Evolutionary conservation across 495 filamentous ascomycete species (phyloP), one percentile per base, ranked within the genome.

Genomic region (Penicillium pancosmium): DNA sequence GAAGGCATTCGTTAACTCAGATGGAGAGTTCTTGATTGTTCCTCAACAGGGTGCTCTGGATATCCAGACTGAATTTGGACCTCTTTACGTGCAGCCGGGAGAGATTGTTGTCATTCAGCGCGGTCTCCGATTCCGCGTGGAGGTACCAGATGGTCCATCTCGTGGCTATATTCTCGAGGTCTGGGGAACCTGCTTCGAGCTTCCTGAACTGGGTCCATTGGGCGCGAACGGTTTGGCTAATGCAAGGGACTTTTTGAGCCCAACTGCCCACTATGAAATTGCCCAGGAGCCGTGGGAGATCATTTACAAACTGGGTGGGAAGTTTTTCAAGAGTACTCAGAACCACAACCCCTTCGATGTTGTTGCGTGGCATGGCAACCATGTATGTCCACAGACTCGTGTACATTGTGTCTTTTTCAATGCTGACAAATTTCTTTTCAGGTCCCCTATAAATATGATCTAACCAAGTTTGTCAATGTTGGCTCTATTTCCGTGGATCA

Each of bases 341-440:
- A 69, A 78, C 43, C 80, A 83, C 60, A 77, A 67, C 16, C 79
- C 78, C 0, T 83, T 82, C 48, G 80, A 83, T 55, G 80, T 82
- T 5, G 78, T 82, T 5, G 80, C 80, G 8, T 82, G 79, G 78
- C 78, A 83, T 53, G 79, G 79, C 27, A 82, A 79, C 64, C 80
- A 81, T 50, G 77, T 80, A 61, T 13, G 69, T 63, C 23, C 18
- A 4, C 23, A 7, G 18, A 21, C 4, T 48, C 15, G n/a, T 12
- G 3, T 23, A 13, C 5, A 13, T 21, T 34, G 18, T 35, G 12
- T 5, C 1, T 10, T 36, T 46, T 23, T 33, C 33, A 18, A 18
- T 11, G 31, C 57, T 68, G 40, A 72, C 13, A 16, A 12, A 19
- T 11, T 6, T 27, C 1, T n/a, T 5, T 49, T 40, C 43, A 78